phyloP scores from a whole-genome alignment of 2,329 filamentous ascomycete genomes.

The Penicillium sclerotigenum region DNA sequence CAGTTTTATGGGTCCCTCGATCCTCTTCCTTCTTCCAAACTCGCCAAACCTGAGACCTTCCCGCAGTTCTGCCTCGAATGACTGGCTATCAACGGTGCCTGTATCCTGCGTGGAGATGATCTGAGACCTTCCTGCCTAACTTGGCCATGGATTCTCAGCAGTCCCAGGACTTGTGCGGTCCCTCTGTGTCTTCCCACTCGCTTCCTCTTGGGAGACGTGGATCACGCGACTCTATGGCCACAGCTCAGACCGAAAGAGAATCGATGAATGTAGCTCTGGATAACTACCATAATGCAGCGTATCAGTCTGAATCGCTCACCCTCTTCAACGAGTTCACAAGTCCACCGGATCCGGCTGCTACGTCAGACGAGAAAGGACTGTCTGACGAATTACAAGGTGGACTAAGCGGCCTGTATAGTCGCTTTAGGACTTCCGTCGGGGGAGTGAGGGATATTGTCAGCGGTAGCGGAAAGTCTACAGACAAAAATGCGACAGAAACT shows the following conservation, averaged over 20 bases:
- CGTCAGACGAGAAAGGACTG: constrained; percentile 66
- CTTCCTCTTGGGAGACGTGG: constrained; percentile 46
- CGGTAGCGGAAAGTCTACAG: constrained; percentile 32
- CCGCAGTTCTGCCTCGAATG: constrained; percentile 6
- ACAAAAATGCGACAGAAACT: constrained; percentile 27
- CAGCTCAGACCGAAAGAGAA: constrained; percentile 63
- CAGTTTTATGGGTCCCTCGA: not conserved
- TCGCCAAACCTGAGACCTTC: not conserved
- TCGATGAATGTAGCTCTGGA: constrained; percentile 75
- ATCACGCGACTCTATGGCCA: constrained; percentile 50
- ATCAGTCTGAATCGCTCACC: constrained; percentile 76
- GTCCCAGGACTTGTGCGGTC: constrained; percentile 41
- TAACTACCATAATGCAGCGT: constrained; percentile 85
- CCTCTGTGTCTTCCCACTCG: constrained; percentile 45
- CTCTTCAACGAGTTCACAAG: constrained; percentile 88
- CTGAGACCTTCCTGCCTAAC: constrained; percentile 14
- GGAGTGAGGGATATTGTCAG: constrained; percentile 57
- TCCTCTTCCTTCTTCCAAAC: not conserved
- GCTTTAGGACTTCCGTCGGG: constrained; percentile 78
- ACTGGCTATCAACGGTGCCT: not conserved
- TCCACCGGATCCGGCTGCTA: constrained; percentile 59
- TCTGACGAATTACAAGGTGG: constrained; percentile 78
- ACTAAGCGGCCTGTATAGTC: constrained; percentile 82
- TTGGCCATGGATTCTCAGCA: constrained; percentile 37
- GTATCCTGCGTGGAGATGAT: constrained; percentile 12